Evolutionary conservation across 805 yeast genomes (phyloP).

Genomic region (Candida pseudofarinosa): DNA sequence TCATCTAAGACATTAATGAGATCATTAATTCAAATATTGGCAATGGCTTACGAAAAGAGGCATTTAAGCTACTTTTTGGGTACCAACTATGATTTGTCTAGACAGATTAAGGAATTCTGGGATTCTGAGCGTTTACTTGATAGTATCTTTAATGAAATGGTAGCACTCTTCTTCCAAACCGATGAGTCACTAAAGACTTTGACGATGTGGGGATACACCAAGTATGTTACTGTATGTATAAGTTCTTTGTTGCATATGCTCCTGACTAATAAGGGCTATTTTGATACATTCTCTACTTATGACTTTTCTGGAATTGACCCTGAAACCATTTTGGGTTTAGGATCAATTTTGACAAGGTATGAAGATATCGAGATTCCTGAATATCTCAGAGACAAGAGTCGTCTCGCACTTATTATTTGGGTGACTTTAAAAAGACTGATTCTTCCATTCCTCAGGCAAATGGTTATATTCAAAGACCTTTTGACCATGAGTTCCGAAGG

Average conservation of each 20-base stretch:
- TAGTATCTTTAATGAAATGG: conserved; percentile 36
- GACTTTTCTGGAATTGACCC: neutral
- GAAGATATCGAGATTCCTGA: neutral
- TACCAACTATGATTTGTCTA: conserved; percentile 5
- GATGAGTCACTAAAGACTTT: conserved; percentile 40
- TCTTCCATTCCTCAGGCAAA: conserved; percentile 33
- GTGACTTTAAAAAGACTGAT: conserved; percentile 18
- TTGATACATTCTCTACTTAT: conserved; percentile 6
- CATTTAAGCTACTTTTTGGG: conserved; percentile 8
- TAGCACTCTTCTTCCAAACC: conserved; percentile 40
- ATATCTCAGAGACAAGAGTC: neutral
- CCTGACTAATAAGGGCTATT: neutral
- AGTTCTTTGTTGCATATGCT: conserved; percentile 14
- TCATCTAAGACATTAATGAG: conserved; percentile 30
- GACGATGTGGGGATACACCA: conserved; percentile 27
- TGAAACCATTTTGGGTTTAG: neutral
- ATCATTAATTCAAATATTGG: conserved; percentile 42
- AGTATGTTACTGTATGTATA: conserved; percentile 20
- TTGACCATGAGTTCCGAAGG: conserved; percentile 26
- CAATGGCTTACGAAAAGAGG: conserved; percentile 16
- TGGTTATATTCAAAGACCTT: conserved; percentile 29
- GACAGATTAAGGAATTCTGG: conserved; percentile 23
- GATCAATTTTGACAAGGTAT: neutral
- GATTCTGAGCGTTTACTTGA: conserved; percentile 18
- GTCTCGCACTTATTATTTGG: conserved; percentile 8